Evolutionary conservation across 768 basidiomycete genomes (phyloP), one percentile per base, ranked within the genome.

Genomic region (Tricholoma bakamatsutake): DNA sequence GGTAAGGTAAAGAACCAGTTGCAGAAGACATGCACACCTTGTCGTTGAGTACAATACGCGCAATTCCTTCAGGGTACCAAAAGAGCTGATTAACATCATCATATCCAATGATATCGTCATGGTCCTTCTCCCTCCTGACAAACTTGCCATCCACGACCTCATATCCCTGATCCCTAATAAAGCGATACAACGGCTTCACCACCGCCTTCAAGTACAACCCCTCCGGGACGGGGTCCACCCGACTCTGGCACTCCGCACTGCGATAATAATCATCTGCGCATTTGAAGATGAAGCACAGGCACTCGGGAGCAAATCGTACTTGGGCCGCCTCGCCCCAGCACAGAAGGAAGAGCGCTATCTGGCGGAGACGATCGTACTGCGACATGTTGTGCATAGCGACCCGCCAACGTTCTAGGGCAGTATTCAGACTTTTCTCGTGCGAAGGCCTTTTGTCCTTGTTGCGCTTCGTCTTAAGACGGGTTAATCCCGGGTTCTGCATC

Each of bases 221-320:
- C 64, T 98, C 96, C 0, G 92, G 91, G 0, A 98, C 93, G 0
- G 95, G 85, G 52, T 98, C 95, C 43, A 91, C 74, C 45, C 93
- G 78, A 68, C 83, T 90, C 71, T 99, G 97, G 64, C 97, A 99
- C 65, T 98, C 97, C n/a, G 96, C 87, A 3, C 90, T 93, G 24
- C 97, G 94, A 71, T 99, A 99, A 71, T 98, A 99, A 73, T 99
- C 97, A 68, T 99, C 97, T 12, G 97, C 97, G 66, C 97, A 98
- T 74, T 99, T 99, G 88, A 99, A 99, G 73, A 99, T 97, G 80
- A 98, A 99, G 74, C 94, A 98, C 46, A 99, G 75, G 64, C 93
- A 95, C 69, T 99, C 97, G 2, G 97, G 96, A 12, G 92, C 81
- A 71, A 98, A 98, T 12, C 97, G 87, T 39, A 98, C 93, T 66